Evolutionary conservation across 2,329 filamentous ascomycete species (phyloP).

Genomic region (Alternaria sp.): DNA sequence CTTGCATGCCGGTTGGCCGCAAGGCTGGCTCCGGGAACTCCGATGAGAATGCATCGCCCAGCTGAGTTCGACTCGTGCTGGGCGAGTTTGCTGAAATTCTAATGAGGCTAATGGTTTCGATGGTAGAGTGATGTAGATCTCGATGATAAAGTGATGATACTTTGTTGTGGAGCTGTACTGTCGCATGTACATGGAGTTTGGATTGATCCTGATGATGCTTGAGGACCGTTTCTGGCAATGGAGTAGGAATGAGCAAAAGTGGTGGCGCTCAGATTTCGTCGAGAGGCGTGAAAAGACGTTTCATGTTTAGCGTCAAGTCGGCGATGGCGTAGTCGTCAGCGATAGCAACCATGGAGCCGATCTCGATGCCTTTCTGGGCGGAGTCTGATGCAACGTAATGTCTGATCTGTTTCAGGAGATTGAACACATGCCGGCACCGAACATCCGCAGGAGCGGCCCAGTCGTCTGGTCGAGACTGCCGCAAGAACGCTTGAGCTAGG

Average conservation of each 20-base stretch:
- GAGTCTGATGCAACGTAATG: conserved; percentile 68
- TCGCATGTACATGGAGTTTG: conserved; percentile 7
- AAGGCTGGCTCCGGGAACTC: conserved; percentile 33
- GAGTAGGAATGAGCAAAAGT: neutral
- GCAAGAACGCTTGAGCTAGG: conserved; percentile 70
- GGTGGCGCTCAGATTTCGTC: conserved; percentile 25
- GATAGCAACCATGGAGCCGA: conserved; percentile 72
- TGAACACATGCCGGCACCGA: conserved; percentile 66
- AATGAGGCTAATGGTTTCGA: conserved; percentile 13
- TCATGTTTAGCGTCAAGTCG: conserved; percentile 73
- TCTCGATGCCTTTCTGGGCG: conserved; percentile 68
- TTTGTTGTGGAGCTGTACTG: conserved; percentile 19
- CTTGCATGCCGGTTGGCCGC: conserved; percentile 10
- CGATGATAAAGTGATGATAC: conserved; percentile 32
- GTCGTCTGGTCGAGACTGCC: conserved; percentile 62
- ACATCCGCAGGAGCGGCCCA: conserved; percentile 64
- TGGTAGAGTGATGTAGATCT: conserved; percentile 14
- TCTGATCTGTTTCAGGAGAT: conserved; percentile 65
- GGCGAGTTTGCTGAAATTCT: conserved; percentile 19
- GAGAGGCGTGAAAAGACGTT: conserved; percentile 70
- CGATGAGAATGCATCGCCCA: conserved; percentile 36
- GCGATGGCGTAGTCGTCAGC: conserved; percentile 69
- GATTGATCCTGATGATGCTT: conserved; percentile 1
- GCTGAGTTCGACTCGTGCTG: conserved; percentile 21
- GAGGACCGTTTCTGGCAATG: conserved; percentile 1